Evolutionary conservation across 169 alveolate species (phyloP).

Genomic region (Cryptosporidium ubiquitum): DNA sequence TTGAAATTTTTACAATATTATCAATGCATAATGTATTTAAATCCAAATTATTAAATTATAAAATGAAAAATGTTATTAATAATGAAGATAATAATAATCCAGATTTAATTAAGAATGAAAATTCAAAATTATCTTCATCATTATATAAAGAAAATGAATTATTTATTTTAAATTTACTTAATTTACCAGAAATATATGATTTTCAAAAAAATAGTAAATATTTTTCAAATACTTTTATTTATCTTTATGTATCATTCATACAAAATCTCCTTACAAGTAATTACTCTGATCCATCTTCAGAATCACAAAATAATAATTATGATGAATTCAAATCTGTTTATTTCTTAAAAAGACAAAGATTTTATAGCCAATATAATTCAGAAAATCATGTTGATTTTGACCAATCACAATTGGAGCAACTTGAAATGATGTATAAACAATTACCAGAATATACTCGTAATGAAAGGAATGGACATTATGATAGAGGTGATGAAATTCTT

Average conservation of each 20-base stretch:
- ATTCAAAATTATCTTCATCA: not conserved
- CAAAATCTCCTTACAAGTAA: constrained; percentile 49
- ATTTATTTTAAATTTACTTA: constrained; percentile 7
- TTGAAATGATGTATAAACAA: constrained; percentile 40
- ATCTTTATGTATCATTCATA: constrained; percentile 29
- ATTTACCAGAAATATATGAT: constrained; percentile 30
- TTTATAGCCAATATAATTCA: not conserved
- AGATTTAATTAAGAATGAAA: not conserved
- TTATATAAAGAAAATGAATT: not conserved
- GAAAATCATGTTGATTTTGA: constrained; percentile 57
- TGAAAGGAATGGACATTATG: constrained; percentile 43
- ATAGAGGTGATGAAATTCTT: constrained; percentile 65
- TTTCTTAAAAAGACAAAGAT: constrained; percentile 47
- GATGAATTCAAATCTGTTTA: not conserved
- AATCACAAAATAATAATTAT: not conserved
- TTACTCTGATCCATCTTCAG: constrained; percentile 37
- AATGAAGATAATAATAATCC: not conserved
- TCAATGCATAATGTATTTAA: constrained; percentile 51
- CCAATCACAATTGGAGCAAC: constrained; percentile 43
- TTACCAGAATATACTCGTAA: constrained; percentile 29
- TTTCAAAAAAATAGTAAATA: not conserved
- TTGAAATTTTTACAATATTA: constrained; percentile 42
- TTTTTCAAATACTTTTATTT: constrained; percentile 2
- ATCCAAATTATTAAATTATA: constrained; percentile 13
- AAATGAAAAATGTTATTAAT: not conserved